phyloP scores from a whole-genome alignment of 2,329 filamentous ascomycete species.

The Fusarium denticulatum region DNA sequence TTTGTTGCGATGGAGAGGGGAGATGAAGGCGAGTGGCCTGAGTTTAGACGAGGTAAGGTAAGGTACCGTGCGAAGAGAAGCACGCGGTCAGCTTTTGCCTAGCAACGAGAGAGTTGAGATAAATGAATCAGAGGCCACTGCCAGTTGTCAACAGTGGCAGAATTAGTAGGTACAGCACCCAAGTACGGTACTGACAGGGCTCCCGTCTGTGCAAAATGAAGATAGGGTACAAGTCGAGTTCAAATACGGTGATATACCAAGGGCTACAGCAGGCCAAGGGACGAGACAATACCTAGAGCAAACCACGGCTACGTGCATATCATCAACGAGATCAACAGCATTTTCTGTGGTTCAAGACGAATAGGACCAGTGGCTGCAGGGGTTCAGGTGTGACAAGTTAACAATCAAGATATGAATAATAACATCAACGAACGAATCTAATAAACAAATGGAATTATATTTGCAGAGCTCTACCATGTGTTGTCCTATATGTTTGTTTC shows the following conservation, averaged over 20 bases:
- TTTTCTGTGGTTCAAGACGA: not conserved
- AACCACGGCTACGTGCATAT: not conserved
- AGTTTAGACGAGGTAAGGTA: not conserved
- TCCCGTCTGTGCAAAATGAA: not conserved
- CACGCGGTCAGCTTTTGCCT: not conserved
- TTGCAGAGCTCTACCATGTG: not conserved
- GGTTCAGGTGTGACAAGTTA: not conserved
- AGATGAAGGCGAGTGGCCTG: not conserved
- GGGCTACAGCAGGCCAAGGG: not conserved
- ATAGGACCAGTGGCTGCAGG: not conserved
- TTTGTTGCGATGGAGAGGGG: not conserved
- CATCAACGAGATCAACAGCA: not conserved
- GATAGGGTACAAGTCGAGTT: not conserved
- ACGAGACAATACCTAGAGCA: not conserved
- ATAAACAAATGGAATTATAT: constrained; percentile 6
- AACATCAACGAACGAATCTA: not conserved
- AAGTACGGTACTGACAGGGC: too few relatives aligned
- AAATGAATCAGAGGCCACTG: not conserved
- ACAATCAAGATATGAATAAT: not conserved
- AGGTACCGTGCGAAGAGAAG: not conserved
- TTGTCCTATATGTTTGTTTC: not conserved
- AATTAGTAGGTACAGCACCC: not conserved
- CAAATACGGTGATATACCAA: not conserved
- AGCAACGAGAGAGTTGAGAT: not conserved
- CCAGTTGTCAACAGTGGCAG: not conserved